Percentiles rank a stretch among this genome's conserved stretches.
Evolutionary conservation across 805 yeast genomes (phyloP).

Genomic region (Kluyveromyces siamensis): DNA sequence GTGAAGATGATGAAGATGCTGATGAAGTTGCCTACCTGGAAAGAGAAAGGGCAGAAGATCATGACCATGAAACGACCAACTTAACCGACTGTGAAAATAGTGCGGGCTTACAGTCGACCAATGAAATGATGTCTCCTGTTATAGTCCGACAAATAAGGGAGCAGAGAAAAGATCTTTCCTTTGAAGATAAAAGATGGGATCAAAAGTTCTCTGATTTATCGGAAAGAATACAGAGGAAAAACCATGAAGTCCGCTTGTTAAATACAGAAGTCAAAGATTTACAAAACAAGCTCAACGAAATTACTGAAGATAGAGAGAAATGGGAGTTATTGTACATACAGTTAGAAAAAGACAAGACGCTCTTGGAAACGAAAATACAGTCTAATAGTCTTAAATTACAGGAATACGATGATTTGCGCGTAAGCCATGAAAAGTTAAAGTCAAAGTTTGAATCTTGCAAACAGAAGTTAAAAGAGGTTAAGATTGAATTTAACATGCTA

Average conservation of each 20-base stretch:
- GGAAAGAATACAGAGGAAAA: background rate
- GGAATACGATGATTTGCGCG: background rate
- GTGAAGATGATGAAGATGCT: background rate
- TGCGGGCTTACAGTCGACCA: background rate
- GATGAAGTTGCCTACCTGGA: background rate
- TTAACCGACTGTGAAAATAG: background rate
- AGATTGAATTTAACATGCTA: conserved; percentile 8
- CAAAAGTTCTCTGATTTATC: background rate
- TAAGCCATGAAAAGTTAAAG: conserved; percentile 5
- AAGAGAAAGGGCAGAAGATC: background rate
- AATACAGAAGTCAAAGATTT: conserved; percentile 2
- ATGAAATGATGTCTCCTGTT: conserved; percentile 1
- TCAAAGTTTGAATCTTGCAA: conserved; percentile 4
- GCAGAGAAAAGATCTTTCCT: background rate
- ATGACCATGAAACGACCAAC: background rate
- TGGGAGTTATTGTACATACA: conserved; percentile 5
- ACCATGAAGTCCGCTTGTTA: background rate
- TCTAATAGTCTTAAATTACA: background rate
- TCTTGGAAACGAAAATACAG: conserved; percentile 6
- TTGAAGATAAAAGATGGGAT: background rate
- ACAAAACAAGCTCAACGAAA: conserved; percentile 1
- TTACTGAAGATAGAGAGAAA: conserved; percentile 5
- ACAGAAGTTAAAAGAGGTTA: conserved; percentile 6
- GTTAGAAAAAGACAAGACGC: background rate
- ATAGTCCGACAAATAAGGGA: background rate